Evolutionary conservation across 1,284 basidiomycete genomes (phyloP).

Genomic region (Vanrija pseudolonga): DNA sequence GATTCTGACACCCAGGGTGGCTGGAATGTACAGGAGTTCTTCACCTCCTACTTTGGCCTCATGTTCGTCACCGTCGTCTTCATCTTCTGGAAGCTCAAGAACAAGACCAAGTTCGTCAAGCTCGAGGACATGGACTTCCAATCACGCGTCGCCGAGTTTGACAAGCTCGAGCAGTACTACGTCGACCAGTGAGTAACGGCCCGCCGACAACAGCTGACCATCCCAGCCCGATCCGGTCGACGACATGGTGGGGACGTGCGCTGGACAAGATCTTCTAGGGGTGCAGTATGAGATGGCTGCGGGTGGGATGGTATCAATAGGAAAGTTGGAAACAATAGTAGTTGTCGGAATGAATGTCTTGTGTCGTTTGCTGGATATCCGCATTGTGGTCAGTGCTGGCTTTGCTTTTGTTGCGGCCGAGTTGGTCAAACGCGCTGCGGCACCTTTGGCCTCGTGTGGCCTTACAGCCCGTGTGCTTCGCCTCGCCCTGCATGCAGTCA

Average conservation of each 20-base stretch:
- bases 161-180: conserved; percentile 10
- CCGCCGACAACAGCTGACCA: no score
- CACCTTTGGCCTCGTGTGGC: no score
- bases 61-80: conserved; percentile 14
- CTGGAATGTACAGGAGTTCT: conserved; percentile 8
- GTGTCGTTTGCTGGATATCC: no score
- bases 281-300: no score
- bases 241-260: background rate
- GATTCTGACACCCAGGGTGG: conserved; percentile 6
- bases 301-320: no score
- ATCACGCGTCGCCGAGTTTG: conserved; percentile 11
- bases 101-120: conserved; percentile 7
- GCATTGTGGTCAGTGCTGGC: no score
- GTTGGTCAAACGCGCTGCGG: no score
- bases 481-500: no score
- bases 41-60: conserved; percentile 19
- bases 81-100: conserved; percentile 3
- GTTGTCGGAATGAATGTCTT: no score
- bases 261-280: background rate
- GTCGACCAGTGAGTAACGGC: background rate
- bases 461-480: no score
- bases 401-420: no score
- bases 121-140: conserved; percentile 9
- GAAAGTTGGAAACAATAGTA: no score
- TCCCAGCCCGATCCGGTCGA: background rate